phyloP scores from a whole-genome alignment of 192 early-diverging fungal species.

The Globomyces pollinis-pini region DNA sequence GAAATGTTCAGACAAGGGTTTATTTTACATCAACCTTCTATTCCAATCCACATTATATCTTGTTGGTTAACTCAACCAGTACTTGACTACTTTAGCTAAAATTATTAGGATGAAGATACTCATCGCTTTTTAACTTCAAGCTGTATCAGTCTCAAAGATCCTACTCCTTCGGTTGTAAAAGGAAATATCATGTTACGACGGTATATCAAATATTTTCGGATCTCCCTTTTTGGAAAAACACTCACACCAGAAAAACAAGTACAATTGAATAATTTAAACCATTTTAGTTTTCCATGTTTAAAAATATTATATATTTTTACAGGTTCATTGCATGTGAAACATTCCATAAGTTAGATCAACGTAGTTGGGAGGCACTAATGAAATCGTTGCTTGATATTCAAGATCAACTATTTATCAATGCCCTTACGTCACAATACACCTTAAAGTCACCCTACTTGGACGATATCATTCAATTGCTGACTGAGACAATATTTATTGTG shows the following conservation, averaged over 20 bases:
- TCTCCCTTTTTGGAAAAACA: conserved; percentile 19
- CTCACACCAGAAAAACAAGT: background rate
- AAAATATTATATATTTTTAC: conserved; percentile 61
- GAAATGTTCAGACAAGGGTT: conserved; percentile 61
- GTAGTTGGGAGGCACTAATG: conserved; percentile 50
- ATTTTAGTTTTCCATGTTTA: conserved; percentile 45
- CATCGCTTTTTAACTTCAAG: background rate
- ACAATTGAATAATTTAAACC: background rate
- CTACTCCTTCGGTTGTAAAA: background rate
- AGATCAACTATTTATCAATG: background rate
- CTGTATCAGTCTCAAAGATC: background rate
- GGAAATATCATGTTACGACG: conserved; percentile 55
- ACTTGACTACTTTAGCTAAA: too few relatives aligned
- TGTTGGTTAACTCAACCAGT: background rate
- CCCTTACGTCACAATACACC: background rate
- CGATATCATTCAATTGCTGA: conserved; percentile 39
- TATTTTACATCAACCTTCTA: background rate
- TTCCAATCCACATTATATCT: background rate
- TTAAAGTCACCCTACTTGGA: too few relatives aligned
- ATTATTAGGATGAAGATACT: too few relatives aligned
- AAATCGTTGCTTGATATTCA: conserved; percentile 40
- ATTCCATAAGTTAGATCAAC: conserved; percentile 1
- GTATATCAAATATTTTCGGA: conserved; percentile 53
- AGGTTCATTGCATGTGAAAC: conserved; percentile 44
- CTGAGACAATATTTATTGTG: conserved; percentile 63